Evolutionary conservation across 2,329 filamentous ascomycete genomes (phyloP).

Genomic region (Botrytis elliptica): DNA sequence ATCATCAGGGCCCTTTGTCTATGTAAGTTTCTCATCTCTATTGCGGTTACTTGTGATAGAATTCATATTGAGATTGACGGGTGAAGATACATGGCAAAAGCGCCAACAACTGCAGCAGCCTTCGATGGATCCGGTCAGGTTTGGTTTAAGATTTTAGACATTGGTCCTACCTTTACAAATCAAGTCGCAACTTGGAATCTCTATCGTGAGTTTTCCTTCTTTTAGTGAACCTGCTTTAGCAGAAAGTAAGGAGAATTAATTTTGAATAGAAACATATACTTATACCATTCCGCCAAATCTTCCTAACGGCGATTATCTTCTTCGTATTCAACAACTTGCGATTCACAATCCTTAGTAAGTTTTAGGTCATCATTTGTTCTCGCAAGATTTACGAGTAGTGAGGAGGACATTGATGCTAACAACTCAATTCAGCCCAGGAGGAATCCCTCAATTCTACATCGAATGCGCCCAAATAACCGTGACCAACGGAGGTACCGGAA

Average conservation of each 20-base stretch:
- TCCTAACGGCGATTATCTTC: conserved; percentile 36
- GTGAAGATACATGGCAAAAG: conserved; percentile 39
- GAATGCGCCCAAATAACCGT: conserved; percentile 37
- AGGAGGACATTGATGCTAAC: background rate
- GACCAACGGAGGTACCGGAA: conserved; percentile 33
- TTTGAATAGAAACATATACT: conserved; percentile 33
- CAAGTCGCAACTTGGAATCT: conserved; percentile 34
- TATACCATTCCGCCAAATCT: conserved; percentile 35
- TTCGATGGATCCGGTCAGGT: conserved; percentile 41
- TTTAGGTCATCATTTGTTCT: background rate
- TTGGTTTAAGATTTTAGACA: conserved; percentile 43
- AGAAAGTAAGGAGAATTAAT: background rate
- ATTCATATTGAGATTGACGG: background rate
- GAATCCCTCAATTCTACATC: conserved; percentile 38
- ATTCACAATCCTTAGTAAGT: conserved; percentile 36
- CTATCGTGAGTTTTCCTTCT: conserved; percentile 25
- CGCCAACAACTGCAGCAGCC: conserved; percentile 37
- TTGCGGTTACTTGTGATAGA: rapidly evolving
- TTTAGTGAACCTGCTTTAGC: background rate
- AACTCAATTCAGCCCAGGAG: conserved; percentile 25
- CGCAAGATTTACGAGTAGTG: background rate
- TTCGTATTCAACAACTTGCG: conserved; percentile 36
- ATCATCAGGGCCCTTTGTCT: conserved; percentile 40
- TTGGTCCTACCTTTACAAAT: conserved; percentile 36
- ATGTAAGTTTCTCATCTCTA: conserved; percentile 26